phyloP scores from a whole-genome alignment of 2,329 filamentous ascomycete genomes.

The Diplodia scrobiculata region DNA sequence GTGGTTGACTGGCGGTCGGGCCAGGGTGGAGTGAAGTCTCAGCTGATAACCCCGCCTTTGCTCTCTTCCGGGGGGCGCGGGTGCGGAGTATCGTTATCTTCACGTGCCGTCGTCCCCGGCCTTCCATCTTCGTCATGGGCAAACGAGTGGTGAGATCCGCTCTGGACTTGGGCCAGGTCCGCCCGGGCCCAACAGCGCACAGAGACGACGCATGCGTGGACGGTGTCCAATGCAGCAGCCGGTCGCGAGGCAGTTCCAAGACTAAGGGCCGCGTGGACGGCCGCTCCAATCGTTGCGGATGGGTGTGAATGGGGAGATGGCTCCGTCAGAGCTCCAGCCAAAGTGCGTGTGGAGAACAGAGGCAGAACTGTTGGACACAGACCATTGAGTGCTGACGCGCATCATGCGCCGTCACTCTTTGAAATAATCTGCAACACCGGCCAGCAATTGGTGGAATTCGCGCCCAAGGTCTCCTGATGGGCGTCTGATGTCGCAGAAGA shows the following conservation, averaged over 20 bases:
- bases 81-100: constrained; percentile 17
- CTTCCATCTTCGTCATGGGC: too few species aligned
- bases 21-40: constrained; percentile 13
- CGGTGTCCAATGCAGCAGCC: not conserved
- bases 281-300: not conserved
- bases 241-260: not conserved
- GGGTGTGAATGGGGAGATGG: not conserved
- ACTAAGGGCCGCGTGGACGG: not conserved
- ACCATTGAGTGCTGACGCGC: constrained; percentile 5
- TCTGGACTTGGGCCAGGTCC: too few species aligned
- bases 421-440: not conserved
- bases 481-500: constrained; percentile 14
- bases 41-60: constrained; percentile 15
- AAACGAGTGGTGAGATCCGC: too few species aligned
- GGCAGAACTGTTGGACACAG: too few species aligned
- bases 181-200: too few species aligned
- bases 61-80: not conserved
- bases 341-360: not conserved
- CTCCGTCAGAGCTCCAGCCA: not conserved
- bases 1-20: constrained; percentile 15
- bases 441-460: not conserved
- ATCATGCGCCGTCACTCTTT: not conserved
- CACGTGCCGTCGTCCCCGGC: not conserved
- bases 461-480: constrained; percentile 13
- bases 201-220: not conserved